These are phyloP conservation scores for Zygotorulaspora mrakii DNA, from an alignment of 1,139 yeast species.

Conservation along the genomic window DNA sequence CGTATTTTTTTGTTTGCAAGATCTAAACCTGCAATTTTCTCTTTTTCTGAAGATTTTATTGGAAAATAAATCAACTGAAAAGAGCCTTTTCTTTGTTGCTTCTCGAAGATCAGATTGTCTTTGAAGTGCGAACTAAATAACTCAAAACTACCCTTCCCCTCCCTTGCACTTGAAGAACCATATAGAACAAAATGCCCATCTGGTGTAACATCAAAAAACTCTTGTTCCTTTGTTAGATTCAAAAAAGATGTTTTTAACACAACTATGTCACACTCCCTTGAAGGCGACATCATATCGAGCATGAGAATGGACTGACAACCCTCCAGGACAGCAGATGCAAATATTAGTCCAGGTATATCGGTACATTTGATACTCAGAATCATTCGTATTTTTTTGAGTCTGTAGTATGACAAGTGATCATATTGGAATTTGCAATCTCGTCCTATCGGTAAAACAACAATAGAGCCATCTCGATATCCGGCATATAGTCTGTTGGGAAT, in stretches of 20 bases:
- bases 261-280: conserved; percentile 7
- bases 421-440: conserved; percentile 1
- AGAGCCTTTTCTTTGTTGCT: neutral
- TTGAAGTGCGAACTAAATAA: conserved; percentile 18
- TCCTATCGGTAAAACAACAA: conserved; percentile 9
- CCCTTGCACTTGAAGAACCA: conserved; percentile 19
- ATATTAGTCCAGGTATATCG: conserved; percentile 7
- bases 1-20: conserved; percentile 5
- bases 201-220: conserved; percentile 18
- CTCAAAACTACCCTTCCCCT: conserved; percentile 23
- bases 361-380: conserved; percentile 11
- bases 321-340: conserved; percentile 12
- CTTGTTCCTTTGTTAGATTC: conserved; percentile 23
- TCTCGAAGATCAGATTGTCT: conserved; percentile 14
- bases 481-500: conserved; percentile 10
- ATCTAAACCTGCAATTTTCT: neutral
- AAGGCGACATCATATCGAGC: conserved; percentile 10
- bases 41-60: conserved; percentile 5
- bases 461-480: conserved; percentile 17
- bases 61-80: conserved; percentile 8
- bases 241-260: conserved; percentile 19
- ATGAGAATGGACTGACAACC: conserved; percentile 10
- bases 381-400: conserved; percentile 7
- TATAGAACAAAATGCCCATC: conserved; percentile 26
- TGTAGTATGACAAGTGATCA: conserved; percentile 1